Evolutionary conservation across 495 filamentous ascomycete species (phyloP).

Genomic region (Amphirosellinia nigrospora): DNA sequence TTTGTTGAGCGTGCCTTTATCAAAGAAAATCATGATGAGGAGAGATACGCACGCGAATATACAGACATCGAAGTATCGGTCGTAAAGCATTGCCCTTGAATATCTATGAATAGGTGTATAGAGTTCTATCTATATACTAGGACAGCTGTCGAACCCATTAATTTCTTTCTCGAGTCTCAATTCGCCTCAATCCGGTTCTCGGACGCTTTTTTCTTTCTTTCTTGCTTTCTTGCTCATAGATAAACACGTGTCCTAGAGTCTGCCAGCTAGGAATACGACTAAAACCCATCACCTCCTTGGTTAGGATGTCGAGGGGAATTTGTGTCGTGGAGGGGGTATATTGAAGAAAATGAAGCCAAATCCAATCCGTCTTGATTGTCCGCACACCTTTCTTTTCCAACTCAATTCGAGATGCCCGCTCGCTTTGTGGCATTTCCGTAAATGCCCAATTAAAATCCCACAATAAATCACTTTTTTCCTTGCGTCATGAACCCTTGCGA

Average conservation of each 20-base stretch:
- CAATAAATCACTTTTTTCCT: neutral
- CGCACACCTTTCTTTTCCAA: neutral
- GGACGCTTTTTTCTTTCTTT: neutral
- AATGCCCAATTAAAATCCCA: neutral
- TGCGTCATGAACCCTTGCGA: neutral
- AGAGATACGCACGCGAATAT: neutral
- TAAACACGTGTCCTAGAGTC: slow-evolving; percentile 11
- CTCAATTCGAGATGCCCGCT: slow-evolving; percentile 14
- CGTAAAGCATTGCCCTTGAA: neutral
- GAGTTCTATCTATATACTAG: neutral
- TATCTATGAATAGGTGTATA: neutral
- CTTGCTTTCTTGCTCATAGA: neutral
- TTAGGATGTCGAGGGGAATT: neutral
- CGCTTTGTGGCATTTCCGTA: neutral
- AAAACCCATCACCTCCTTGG: neutral
- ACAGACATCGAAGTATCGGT: neutral
- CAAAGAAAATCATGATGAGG: neutral
- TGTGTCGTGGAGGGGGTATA: slow-evolving; percentile 24
- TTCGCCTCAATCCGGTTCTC: slow-evolving; percentile 4
- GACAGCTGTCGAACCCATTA: neutral
- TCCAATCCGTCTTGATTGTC: neutral
- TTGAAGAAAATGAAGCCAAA: slow-evolving; percentile 10
- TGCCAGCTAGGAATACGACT: slow-evolving; percentile 19
- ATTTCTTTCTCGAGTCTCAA: neutral
- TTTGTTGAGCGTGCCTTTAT: slow-evolving; percentile 31